Conservation (phyloP, 2,329 filamentous ascomycete species). For the Fusarium ambrosium region DNA sequence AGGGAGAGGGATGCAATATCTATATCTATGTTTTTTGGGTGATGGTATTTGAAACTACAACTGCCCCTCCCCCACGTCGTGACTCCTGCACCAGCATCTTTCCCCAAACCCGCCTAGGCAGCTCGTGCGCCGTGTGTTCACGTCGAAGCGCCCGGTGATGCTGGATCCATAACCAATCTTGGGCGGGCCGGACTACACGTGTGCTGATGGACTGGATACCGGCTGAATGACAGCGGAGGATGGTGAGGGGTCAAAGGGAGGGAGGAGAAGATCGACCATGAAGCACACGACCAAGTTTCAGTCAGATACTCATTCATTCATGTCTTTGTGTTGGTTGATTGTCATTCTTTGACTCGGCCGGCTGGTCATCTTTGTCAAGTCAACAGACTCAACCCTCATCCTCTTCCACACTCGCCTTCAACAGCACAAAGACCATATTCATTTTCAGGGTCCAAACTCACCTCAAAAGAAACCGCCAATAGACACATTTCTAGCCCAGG, state of each 20-base stretch:
- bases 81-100: not conserved
- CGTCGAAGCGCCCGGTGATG: conserved; percentile 35
- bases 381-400: not conserved
- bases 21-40: not conserved
- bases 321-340: not conserved
- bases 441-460: conserved; percentile 28
- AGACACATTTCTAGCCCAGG: conserved; percentile 5
- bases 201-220: conserved; percentile 33
- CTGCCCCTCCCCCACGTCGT: conserved; percentile 7
- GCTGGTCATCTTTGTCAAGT: not conserved
- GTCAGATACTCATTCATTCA: not conserved
- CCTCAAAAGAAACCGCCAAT: not conserved
- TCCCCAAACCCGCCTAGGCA: not conserved
- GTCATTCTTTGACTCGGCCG: not conserved
- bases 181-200: conserved; percentile 43
- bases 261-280: conserved; percentile 3
- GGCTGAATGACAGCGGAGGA: conserved; percentile 7
- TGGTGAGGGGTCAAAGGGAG: conserved; percentile 5
- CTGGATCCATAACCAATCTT: conserved; percentile 40
- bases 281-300: conserved; percentile 33
- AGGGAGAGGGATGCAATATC: conserved; percentile 14
- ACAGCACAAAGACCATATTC: not conserved
- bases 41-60: too few species aligned
- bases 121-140: conserved; percentile 38
- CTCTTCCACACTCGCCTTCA: not conserved